These are phyloP conservation scores for Lindgomyces ingoldianus DNA, from an alignment of 495 filamentous ascomycete genomes.

Conservation along the genomic window DNA sequence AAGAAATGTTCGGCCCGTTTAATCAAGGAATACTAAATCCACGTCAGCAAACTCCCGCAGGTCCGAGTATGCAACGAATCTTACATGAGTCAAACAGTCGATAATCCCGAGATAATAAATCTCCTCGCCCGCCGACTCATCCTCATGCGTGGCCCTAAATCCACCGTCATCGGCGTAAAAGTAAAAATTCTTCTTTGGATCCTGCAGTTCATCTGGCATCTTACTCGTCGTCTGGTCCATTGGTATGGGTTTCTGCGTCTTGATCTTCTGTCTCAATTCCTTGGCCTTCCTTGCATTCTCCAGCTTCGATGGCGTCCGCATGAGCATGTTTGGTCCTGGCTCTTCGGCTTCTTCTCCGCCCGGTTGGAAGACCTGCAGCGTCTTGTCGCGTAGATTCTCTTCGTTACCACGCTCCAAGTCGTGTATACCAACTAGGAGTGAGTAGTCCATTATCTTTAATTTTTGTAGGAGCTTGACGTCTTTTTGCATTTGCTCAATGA, in stretches of 20 bases:
- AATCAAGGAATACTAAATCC: constrained; percentile 72
- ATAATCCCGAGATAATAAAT: constrained; percentile 98
- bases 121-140: constrained; percentile 79
- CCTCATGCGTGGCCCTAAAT: constrained; percentile 89
- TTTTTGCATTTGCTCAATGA: constrained; percentile 82
- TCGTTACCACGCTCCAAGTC: constrained; percentile 87
- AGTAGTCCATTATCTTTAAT: constrained; percentile 98
- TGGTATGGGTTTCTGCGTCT: constrained; percentile 86
- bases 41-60: constrained; percentile 6
- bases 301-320: constrained; percentile 90
- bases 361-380: constrained; percentile 91
- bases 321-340: constrained; percentile 60
- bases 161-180: constrained; percentile 96
- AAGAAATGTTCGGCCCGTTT: constrained; percentile 91
- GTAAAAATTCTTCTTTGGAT: constrained; percentile 64
- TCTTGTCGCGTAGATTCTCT: constrained; percentile 93
- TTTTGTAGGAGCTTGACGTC: constrained; percentile 84
- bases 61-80: constrained; percentile 40
- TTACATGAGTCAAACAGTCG: constrained; percentile 92
- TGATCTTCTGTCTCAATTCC: constrained; percentile 88
- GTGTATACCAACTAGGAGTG: constrained; percentile 90
- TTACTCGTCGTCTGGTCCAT: constrained; percentile 78
- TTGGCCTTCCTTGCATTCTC: constrained; percentile 90
- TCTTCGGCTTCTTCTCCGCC: constrained; percentile 66
- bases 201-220: constrained; percentile 85